Base-by-base conservation (phyloP, 768 basidiomycete genomes). In the Crassisporium funariophilum region DNA sequence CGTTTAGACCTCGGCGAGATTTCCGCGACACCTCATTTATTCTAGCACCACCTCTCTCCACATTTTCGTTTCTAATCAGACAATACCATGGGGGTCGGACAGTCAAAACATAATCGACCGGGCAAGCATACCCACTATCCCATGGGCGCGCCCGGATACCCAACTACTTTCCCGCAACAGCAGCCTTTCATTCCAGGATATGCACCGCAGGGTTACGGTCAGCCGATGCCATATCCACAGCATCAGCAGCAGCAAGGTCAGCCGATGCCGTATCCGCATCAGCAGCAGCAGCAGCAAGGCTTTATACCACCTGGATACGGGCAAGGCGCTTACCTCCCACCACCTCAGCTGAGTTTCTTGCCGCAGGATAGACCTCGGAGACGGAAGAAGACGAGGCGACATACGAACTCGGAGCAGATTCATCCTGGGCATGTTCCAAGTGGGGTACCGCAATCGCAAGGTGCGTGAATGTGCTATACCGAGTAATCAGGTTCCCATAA, bases 321-420 rank as follows among this genome's bases (percentile, higher is more conserved):
- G 20, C 52, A 59, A 46, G 54, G 46, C 5, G 39, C 50, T 4
- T 47, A 41, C n/a, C 46, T 61, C 17, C 64, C 61, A 15, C 66
- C 56, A 25, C 60, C 56, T 15, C 51, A 55, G 35, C 21, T 63
- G 25, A 51, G 52, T 21, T 64, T 52, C 50, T 45, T 62, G 10
- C 53, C 62, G 4, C 63, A 57, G 43, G 57, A 64, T 15, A 54
- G 44, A 38, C 39, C 49, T 22, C 38, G 35, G 40, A 44, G 41
- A 34, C 42, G 40, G 37, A 50, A 38, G 34, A 52, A 40, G 27
- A 56, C 46, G 23, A 47, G 49, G 23, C 48, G 45, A 39, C 45
- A 52, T 23, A 59, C 47, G 23, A 47, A 63, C 34, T 57, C 62
- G 0, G 66, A 68, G 22, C 56, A 52, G 35, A 64, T 58, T 42